Evolutionary conservation across 345 rosid genomes (phyloP).

Genomic region (Eutrema yunnanense): DNA sequence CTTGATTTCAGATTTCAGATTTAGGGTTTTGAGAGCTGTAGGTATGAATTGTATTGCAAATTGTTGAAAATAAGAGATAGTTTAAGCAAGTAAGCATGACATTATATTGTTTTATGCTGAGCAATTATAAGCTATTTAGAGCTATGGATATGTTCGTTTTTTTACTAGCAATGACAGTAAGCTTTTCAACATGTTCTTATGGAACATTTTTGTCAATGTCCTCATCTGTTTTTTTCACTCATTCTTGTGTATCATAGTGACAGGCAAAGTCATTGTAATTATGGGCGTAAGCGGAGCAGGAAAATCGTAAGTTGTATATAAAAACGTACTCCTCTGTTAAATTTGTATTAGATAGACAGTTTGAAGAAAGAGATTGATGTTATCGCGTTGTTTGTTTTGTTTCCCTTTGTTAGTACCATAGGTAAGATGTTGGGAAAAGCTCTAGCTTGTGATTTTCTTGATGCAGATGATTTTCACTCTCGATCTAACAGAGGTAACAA

Average conservation of each 20-base stretch:
- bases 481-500: conserved; percentile 60
- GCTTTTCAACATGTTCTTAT: background rate
- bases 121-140: background rate
- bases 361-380: background rate
- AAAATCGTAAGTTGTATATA: conserved; percentile 47
- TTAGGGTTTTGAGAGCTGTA: background rate
- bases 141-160: background rate
- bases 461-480: conserved; percentile 86
- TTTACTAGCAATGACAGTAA: conserved; percentile 6
- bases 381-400: background rate
- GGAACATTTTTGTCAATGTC: background rate
- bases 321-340: background rate
- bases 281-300: conserved; percentile 86
- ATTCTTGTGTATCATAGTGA: background rate
- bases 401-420: conserved; percentile 46
- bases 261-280: conserved; percentile 47
- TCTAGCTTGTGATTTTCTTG: conserved; percentile 58
- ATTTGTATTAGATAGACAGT: background rate
- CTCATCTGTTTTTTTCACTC: background rate
- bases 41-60: background rate
- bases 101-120: background rate
- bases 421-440: conserved; percentile 53
- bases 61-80: no score
- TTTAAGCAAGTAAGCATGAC: no score
- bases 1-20: background rate